Base-by-base conservation (phyloP, 2,329 filamentous ascomycete genomes). In the Xylaria sp. region DNA sequence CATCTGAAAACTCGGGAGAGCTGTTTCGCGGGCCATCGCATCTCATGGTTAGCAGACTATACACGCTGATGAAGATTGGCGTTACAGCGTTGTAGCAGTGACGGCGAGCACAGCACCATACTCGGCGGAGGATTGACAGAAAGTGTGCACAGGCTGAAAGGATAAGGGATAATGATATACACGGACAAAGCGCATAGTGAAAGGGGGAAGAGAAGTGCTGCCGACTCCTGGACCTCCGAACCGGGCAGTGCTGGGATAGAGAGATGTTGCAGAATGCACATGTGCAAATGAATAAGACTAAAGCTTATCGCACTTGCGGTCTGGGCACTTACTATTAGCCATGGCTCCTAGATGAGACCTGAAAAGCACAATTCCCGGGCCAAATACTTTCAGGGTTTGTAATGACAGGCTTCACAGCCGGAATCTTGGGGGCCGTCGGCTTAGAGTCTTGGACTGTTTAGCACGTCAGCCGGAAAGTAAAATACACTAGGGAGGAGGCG, bases 11-110 rank as follows among this genome's bases (percentile, higher is more conserved):
- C 73, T 77, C 12, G 75, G 76, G 71, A 72, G 65, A 57, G 63
- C 76, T 78, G 70, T 68, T 74, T 75, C 57, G 55, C 65, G 70
- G 72, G 63, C 68, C 75, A 76, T 77, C 63, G 66, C 69, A 68
- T 67, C 63, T 72, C 72, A 73, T 76, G 28, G 70, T 78, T 72
- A 78, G 76, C 74, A 56, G 62, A 66, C 66, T 56, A 63, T 64
- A 60, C 66, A 45, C 65, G 36, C 36, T 53, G 39, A 50, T 23
- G 4, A 58, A 25, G 52, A 39, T 48, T 48, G 45, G 43, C 15
- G 25, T 61, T 30, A 45, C 25, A n/a, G 45, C 23, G 60, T 57
- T 63, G 55, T 20, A 23, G 36, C 30, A 55, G 25, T 45, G 15
- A 28, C n/a, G 34, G 63, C 34, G 36, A 25, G 39, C 18, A 18